Conservation (phyloP, 495 filamentous ascomycete genomes). For the Aspergillus saccharolyticus region DNA sequence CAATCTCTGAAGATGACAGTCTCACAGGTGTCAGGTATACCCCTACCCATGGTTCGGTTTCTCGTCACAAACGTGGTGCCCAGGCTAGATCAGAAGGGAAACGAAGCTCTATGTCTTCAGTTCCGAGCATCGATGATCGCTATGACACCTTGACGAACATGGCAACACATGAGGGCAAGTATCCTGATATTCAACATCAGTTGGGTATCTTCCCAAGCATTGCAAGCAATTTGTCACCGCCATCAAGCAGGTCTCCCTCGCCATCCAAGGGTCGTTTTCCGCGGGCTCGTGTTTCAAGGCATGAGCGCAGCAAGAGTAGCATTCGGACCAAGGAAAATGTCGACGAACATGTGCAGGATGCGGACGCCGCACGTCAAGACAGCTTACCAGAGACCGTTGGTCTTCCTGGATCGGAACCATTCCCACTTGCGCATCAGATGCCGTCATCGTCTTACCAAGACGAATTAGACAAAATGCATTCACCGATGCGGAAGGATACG, state of each 20-base stretch:
- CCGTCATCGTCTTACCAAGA: slow-evolving; percentile 26
- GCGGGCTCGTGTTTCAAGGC: slow-evolving; percentile 39
- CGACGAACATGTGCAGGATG: slow-evolving; percentile 22
- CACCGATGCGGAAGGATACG: slow-evolving; percentile 24
- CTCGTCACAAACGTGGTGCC: background rate
- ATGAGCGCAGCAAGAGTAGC: slow-evolving; percentile 43
- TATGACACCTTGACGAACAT: slow-evolving; percentile 38
- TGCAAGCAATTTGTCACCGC: slow-evolving; percentile 50
- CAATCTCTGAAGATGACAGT: slow-evolving; percentile 3
- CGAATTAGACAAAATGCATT: slow-evolving; percentile 16
- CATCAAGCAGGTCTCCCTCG: slow-evolving; percentile 48
- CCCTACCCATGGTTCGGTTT: slow-evolving; percentile 1
- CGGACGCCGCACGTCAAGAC: slow-evolving; percentile 18
- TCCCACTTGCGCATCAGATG: slow-evolving; percentile 28
- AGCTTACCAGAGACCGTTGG: slow-evolving; percentile 11
- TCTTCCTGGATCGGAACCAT: slow-evolving; percentile 22
- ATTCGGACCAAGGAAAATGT: slow-evolving; percentile 23
- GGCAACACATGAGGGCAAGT: slow-evolving; percentile 44
- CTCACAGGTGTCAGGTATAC: background rate
- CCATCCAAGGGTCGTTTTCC: slow-evolving; percentile 44
- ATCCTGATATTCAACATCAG: slow-evolving; percentile 43
- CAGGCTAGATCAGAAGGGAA: slow-evolving; percentile 13
- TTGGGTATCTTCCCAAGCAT: slow-evolving; percentile 51
- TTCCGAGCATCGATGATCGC: slow-evolving; percentile 33
- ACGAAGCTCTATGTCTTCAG: slow-evolving; percentile 32